A percentile compares a stretch with the other conserved stretches of the same genome.
Evolutionary conservation across 2,329 filamentous ascomycete genomes (phyloP).

Genomic region (Sarocladium brachiariae): DNA sequence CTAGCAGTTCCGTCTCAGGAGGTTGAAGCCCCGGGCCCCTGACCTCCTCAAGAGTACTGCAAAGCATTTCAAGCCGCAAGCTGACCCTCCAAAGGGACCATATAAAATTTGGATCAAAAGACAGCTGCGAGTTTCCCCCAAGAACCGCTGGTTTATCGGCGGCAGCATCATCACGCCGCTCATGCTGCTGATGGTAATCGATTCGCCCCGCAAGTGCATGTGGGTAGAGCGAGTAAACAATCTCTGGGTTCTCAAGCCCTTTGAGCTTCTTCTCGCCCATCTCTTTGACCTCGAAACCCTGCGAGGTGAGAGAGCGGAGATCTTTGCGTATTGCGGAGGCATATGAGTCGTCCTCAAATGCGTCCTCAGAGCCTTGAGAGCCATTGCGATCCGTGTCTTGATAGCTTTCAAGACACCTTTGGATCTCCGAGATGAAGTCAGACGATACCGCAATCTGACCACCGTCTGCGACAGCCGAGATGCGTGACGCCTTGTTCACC

Average conservation of each 20-base stretch:
- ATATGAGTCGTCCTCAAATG: constrained; percentile 65
- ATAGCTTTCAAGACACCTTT: constrained; percentile 81
- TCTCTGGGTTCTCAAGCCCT: constrained; percentile 93
- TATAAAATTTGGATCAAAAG: constrained; percentile 74
- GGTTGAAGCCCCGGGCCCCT: constrained; percentile 59
- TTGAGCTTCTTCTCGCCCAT: constrained; percentile 93
- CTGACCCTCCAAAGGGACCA: constrained; percentile 89
- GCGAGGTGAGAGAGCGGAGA: constrained; percentile 75
- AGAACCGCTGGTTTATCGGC: constrained; percentile 55
- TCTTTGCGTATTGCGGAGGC: constrained; percentile 79
- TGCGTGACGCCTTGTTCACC: constrained; percentile 95
- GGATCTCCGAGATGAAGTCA: constrained; percentile 94
- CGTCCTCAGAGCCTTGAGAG: constrained; percentile 52
- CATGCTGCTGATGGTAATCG: constrained; percentile 54
- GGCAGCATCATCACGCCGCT: constrained; percentile 34
- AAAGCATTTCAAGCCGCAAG: constrained; percentile 86
- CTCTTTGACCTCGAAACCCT: constrained; percentile 95
- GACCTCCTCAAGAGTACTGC: constrained; percentile 73
- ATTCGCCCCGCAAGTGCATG: constrained; percentile 79
- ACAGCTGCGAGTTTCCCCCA: constrained; percentile 57
- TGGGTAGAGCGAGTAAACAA: constrained; percentile 92
- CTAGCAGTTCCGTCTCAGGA: constrained; percentile 77
- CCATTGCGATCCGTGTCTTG: constrained; percentile 73
- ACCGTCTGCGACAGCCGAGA: constrained; percentile 89
- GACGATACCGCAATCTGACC: constrained; percentile 95